phyloP scores from a whole-genome alignment of 2,329 filamentous ascomycete genomes.

The Rutstroemia sp. region DNA sequence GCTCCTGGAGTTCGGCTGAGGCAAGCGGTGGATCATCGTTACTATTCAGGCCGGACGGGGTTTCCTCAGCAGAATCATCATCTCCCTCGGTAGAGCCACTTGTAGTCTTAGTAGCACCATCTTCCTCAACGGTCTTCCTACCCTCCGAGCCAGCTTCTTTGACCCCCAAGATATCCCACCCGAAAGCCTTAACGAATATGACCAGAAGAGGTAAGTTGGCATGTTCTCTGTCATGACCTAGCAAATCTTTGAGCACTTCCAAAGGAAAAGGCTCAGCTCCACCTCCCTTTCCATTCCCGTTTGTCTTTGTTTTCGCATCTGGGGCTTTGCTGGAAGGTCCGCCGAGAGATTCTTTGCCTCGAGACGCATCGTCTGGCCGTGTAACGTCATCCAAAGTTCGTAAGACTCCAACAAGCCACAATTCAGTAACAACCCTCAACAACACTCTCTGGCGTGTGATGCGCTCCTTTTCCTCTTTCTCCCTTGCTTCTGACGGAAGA shows the following conservation, averaged over 20 bases:
- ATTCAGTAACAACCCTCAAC: constrained; percentile 82
- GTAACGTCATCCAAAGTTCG: constrained; percentile 67
- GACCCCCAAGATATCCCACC: constrained; percentile 88
- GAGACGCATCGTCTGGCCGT: constrained; percentile 53
- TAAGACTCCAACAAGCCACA: constrained; percentile 89
- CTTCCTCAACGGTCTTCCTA: constrained; percentile 77
- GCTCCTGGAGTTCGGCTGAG: constrained; percentile 68
- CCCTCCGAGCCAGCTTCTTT: constrained; percentile 64
- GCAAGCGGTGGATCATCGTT: constrained; percentile 67
- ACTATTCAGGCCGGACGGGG: constrained; percentile 35
- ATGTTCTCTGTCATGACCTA: constrained; percentile 90
- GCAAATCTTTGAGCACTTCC: constrained; percentile 93
- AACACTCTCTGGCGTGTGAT: constrained; percentile 78
- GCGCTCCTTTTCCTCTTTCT: constrained; percentile 94
- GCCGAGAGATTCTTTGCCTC: constrained; percentile 38
- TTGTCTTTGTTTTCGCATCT: constrained; percentile 48
- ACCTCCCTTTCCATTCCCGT: constrained; percentile 50
- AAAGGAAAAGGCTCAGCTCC: constrained; percentile 88
- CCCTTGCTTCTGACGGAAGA: constrained; percentile 71
- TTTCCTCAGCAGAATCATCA: constrained; percentile 36
- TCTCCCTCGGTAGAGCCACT: constrained; percentile 36
- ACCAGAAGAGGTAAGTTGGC: constrained; percentile 85
- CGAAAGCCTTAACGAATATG: constrained; percentile 91
- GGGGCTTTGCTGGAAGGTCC: constrained; percentile 52
- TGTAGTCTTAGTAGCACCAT: constrained; percentile 55